Base-by-base conservation (phyloP, 768 basidiomycete species). In the Auriculariales sp. region DNA sequence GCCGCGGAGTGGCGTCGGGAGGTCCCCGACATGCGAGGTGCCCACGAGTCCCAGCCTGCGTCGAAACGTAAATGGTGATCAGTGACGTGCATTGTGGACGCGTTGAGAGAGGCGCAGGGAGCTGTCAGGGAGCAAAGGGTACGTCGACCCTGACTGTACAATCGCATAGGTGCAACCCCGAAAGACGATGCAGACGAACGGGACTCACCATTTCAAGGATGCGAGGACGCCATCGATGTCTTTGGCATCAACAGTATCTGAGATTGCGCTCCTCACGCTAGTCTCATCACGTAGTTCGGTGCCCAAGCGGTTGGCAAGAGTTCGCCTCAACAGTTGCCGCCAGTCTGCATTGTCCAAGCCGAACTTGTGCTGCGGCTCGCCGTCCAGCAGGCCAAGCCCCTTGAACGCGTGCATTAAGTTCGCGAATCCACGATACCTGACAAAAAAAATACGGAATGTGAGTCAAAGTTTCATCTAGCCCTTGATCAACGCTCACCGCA, bases 401-500 rank as follows among this genome's bases (percentile, higher is more conserved):
- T 74, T 72, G 71, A 93, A 88, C 0, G 77, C 72, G 32, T 82
- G 71, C 73, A 95, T 79, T 17, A 90, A 63, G 3, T 68, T 64
- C 1, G 81, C 70, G 59, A 91, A 95, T 0, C 91, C 91, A 2
- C 84, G 82, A 61, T 95, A 93, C 60, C 89, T 88, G 52, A 19
- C 3, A 29, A 28, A 22, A 19, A 17, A n/a, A 45, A 31, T 33
- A 48, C 39, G 46, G 46, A 50, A 28, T n/a, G 6, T 15, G 46
- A n/a, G n/a, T n/a, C n/a, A n/a, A n/a, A n/a, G n/a, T n/a, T n/a
- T n/a, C n/a, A n/a, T n/a, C n/a, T n/a, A n/a, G n/a, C n/a, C n/a
- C n/a, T n/a, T n/a, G n/a, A n/a, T n/a, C 50, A 31, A 51, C 15
- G 48, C 67, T 46, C 53, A 83, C 81, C 92, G 75, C 39, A 95